Base-by-base conservation (phyloP, 176 grass and related monocot species). In the Microstegium vimineum region DNA sequence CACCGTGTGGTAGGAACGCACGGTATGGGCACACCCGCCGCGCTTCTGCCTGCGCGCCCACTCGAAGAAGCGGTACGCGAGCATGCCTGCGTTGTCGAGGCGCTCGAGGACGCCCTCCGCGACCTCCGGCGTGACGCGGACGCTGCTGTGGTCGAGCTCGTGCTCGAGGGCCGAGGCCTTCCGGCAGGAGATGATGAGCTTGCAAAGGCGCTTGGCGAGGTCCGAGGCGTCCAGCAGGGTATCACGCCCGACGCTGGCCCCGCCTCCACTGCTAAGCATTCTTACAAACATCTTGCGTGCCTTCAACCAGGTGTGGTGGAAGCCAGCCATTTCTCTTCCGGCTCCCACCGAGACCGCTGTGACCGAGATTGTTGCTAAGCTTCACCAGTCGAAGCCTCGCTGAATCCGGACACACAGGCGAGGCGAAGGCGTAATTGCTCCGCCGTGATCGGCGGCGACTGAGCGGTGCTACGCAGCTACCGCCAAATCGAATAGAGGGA, bases 61-160 rank as follows among this genome's bases (percentile, higher is more conserved):
- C 79, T 91, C 82, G 59, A 98, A 98, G 81, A 98, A 98, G 31
- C 92, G 86, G 64, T 98, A 98, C 0, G 92, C 79, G 14, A 98
- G 81, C 95, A 98, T 94, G 14, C 95, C 95, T 5, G 92, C 95
- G 37, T 98, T 98, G 87, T 98, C 90, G 32, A 98, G 86, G 36
- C 71, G 89, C 37, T 73, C 82, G 2, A 98, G 78, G 51, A 98
- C 90, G 4, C 37, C 13, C 81, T 98, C 95, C 0, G 90, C 92
- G 0, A 90, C 62, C 6, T 89, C 90, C 1, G 90, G 79, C 5
- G 82, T 90, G 75, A 91, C 82, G 32, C 84, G 90, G 54, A 94
- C 14, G 32, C 89, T 82, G 37, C 90, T 89, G 38, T 87, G 91
- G 14, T 98, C 88, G 63, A 98, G 95, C 77, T 90, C 81, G 9